Base-by-base conservation (phyloP, 257 asterid species). In the Petrea volubilis region DNA sequence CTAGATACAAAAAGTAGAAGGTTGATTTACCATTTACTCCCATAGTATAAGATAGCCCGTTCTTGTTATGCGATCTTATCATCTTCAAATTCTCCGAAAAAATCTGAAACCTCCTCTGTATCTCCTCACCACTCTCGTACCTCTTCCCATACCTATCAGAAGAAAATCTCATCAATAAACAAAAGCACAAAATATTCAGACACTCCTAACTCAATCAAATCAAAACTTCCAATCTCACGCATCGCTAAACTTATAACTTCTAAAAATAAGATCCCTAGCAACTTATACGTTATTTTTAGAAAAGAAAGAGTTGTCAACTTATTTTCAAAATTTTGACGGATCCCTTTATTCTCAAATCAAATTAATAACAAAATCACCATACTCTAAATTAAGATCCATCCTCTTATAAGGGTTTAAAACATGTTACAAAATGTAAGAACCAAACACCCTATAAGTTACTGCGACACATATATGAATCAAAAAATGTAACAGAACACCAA, bases 51-150 rank as follows among this genome's bases (percentile, higher is more conserved):
- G 98, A 85, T 12, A 88, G 90, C 53, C 90, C 92, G 77, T 89
- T 91, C 71, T 62, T 86, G 82, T 94, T 94, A 82, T 94, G 98
- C 65, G 97, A 91, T 82, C 80, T 82, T 71, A 91, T 89, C 90
- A 52, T 85, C 83, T 67, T 84, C 86, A 86, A 58, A 82, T 62
- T 94, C 77, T 88, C 93, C 20, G 83, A 72, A 55, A 84, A 94
- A 53, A 94, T 72, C 71, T 82, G 79, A 71, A 89, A 94, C 76
- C 96, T 84, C 85, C 71, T 73, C 82, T 79, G 85, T 17, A 88
- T 80, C 92, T 91, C 99, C 69, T 86, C 96, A 21, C 68, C 85
- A 2, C 77, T 70, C 78, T 71, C 92, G 76, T 94, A 91, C 18
- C 75, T 88, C 89, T 88, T 91, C 74, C 85, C 85, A 57, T 82